A percentile compares a stretch with the other conserved stretches of the same genome.
Evolutionary conservation across 169 alveolate species (phyloP).

Genomic region (Eimeria praecox): DNA sequence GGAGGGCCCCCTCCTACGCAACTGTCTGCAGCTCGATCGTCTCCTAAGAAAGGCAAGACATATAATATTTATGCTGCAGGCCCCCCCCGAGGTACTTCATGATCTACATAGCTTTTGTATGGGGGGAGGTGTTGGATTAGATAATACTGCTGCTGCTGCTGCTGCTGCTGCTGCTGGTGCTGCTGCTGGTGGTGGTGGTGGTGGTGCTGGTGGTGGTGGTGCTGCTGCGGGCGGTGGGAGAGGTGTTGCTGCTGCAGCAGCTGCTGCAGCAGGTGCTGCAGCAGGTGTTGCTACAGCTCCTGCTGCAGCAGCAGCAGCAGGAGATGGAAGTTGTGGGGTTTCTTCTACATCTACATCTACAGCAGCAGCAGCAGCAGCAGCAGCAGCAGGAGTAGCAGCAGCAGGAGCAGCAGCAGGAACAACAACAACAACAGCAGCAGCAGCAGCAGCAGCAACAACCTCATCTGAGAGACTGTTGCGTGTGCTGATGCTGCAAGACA

Average conservation of each 20-base stretch:
- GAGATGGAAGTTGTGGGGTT: no score
- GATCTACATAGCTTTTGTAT: constrained; percentile 57
- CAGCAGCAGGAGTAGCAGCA: neutral
- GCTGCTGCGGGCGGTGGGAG: neutral
- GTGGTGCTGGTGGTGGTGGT: neutral
- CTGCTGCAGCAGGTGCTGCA: neutral
- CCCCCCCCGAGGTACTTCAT: constrained; percentile 73
- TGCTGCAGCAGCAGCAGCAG: neutral
- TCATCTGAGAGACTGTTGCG: no score
- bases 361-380: neutral
- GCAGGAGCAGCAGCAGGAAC: neutral
- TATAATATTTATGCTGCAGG: constrained; percentile 43
- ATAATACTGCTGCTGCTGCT: neutral
- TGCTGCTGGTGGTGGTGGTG: neutral
- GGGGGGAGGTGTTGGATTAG: neutral
- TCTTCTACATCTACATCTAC: no score
- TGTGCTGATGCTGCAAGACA: constrained; percentile 49
- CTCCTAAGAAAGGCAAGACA: constrained; percentile 50
- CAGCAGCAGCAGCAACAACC: neutral
- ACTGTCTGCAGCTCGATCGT: constrained; percentile 50
- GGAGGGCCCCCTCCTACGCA: constrained; percentile 62
- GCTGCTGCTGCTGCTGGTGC: constrained; percentile 5
- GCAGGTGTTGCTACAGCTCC: neutral
- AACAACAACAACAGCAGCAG: neutral
- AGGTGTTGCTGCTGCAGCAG: neutral